Conservation (phyloP, 2,329 filamentous ascomycete species). For the Talaromyces sp. region DNA sequence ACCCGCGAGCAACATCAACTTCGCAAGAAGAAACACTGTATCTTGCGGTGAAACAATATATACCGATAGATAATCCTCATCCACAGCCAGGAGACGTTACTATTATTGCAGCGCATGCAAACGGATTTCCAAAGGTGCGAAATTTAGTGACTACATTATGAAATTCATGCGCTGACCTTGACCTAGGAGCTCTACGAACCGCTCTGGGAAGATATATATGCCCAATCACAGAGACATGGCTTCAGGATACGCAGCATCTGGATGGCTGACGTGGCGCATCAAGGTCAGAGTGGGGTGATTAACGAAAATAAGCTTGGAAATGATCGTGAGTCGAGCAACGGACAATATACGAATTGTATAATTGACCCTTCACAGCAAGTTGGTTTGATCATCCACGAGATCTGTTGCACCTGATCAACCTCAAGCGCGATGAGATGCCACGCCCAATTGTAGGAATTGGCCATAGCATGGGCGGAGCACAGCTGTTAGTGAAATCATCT, state of each 20-base stretch:
- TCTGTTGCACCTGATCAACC: slow-evolving; percentile 77
- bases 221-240: slow-evolving; percentile 51
- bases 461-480: slow-evolving; percentile 80
- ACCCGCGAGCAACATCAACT: slow-evolving; percentile 64
- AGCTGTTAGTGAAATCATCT: slow-evolving; percentile 46
- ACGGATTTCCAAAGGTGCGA: slow-evolving; percentile 80
- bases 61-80: slow-evolving; percentile 62
- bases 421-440: slow-evolving; percentile 72
- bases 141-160: background rate
- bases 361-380: slow-evolving; percentile 50
- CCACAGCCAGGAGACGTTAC: slow-evolving; percentile 74
- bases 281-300: slow-evolving; percentile 71
- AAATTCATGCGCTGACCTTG: background rate
- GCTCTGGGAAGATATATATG: slow-evolving; percentile 76
- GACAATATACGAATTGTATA: background rate
- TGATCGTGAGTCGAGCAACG: slow-evolving; percentile 62
- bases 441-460: slow-evolving; percentile 78
- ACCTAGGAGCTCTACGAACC: slow-evolving; percentile 82
- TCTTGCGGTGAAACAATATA: slow-evolving; percentile 83
- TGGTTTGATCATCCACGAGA: slow-evolving; percentile 86
- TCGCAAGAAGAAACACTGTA: slow-evolving; percentile 69
- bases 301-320: slow-evolving; percentile 75
- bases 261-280: slow-evolving; percentile 84
- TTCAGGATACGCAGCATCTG: slow-evolving; percentile 76
- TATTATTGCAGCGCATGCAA: slow-evolving; percentile 80